A percentile compares a stretch with the other conserved stretches of the same genome.
Conservation (phyloP, 2,329 filamentous ascomycete genomes). For the Calonectria leucothoes region DNA sequence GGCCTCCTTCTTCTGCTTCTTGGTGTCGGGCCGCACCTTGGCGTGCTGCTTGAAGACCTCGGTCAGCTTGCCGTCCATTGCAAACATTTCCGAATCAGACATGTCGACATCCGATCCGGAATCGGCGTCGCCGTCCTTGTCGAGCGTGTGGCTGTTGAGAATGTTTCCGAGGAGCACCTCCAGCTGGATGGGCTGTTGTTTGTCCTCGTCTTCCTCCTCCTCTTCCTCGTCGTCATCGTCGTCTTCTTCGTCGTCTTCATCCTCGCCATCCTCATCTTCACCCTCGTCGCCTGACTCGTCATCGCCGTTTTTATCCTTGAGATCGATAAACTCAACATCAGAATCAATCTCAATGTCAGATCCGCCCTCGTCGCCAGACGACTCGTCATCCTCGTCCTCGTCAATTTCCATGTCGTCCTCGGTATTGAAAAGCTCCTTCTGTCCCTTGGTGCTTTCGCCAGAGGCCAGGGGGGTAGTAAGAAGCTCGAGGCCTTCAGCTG, state of each 20-base stretch:
- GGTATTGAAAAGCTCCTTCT: constrained; percentile 85
- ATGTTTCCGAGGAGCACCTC: constrained; percentile 83
- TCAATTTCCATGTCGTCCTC: constrained; percentile 70
- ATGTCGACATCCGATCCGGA: constrained; percentile 81
- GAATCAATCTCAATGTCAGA: constrained; percentile 60
- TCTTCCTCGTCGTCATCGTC: constrained; percentile 57
- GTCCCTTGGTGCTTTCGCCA: constrained; percentile 84
- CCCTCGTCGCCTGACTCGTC: constrained; percentile 57
- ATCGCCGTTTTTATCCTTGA: constrained; percentile 54
- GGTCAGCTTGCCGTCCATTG: constrained; percentile 83
- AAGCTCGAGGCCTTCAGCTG: constrained; percentile 75
- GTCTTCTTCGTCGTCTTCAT: constrained; percentile 50
- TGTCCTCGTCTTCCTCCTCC: constrained; percentile 56
- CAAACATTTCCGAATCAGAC: constrained; percentile 96
- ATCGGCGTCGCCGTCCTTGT: constrained; percentile 68
- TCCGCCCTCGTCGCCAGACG: constrained; percentile 55
- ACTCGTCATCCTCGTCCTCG: constrained; percentile 35
- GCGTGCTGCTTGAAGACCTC: constrained; percentile 86
- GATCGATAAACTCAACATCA: constrained; percentile 63
- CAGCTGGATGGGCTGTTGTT: constrained; percentile 62
- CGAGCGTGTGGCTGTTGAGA: constrained; percentile 76
- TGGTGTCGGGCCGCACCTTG: constrained; percentile 72
- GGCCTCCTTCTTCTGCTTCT: constrained; percentile 87
- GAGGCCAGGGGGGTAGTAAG: constrained; percentile 77
- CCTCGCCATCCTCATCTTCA: constrained; percentile 55